Base-by-base conservation (phyloP, 2,329 filamentous ascomycete species). In the Ceratocystis variospora region DNA sequence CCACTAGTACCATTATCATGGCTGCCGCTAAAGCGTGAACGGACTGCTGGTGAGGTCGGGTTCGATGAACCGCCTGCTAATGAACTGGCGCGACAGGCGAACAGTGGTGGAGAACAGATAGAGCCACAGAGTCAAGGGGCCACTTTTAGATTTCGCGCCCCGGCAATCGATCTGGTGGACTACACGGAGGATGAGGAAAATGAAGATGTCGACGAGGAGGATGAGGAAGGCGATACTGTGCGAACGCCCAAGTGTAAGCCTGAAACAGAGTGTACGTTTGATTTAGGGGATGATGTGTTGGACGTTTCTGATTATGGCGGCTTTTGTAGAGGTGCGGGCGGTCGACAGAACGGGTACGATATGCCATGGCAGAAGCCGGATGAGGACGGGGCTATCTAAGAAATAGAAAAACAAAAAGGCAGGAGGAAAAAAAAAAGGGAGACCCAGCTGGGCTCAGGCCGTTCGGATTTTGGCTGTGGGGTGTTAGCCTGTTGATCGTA, bases 311-410 rank as follows among this genome's bases (percentile, higher is more conserved):
- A 33, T 45, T 44, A 45, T 33, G 50, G 64, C 19, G 45, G n/a
- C 17, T 37, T 17, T 12, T 7, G 46, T n/a, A 48, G 28, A 64
- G 17, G 33, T 19, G n/a, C 3, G 19, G 63, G 48, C 12, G n/a
- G 63, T 15, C 37, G 37, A 41, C 37, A 12, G 5, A 45, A 28
- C 15, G 48, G 53, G 8, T n/a, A 15, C 17, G 33, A 62, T 6
- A 62, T 62, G 59, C 46, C 46, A n/a, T 63, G 46, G 28, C 15
- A 22, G 25, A 31, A 37, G 59, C 22, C 61, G 22, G 65, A 66
- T 62, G 65, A 66, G 28, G 65, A 66, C 31, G 61, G 65, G 7
- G 65, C 65, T 3, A 66, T 66, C 45, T 66, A 61, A 12, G 28
- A 1, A 12, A 15, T 41, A 10, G 33, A 12, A 37, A 3, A 37